Evolutionary conservation across 2,329 filamentous ascomycete species (phyloP).

Genomic region (Rutstroemia sp.): DNA sequence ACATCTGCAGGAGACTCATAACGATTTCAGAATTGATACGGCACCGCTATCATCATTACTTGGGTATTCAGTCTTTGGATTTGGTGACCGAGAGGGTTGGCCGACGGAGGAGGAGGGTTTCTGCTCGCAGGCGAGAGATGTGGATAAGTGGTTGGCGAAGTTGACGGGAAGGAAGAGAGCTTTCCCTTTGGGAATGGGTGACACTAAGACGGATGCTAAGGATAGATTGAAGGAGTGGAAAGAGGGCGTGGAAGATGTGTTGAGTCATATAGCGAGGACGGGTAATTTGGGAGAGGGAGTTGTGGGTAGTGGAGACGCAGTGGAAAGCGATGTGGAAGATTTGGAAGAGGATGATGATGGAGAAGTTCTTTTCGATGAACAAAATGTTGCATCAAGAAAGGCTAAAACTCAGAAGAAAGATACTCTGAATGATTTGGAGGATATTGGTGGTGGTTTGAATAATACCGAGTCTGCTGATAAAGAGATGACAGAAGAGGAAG

Average conservation of each 20-base stretch:
- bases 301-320: slow-evolving; percentile 71
- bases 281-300: slow-evolving; percentile 58
- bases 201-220: slow-evolving; percentile 68
- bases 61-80: slow-evolving; percentile 90
- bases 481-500: slow-evolving; percentile 16
- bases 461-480: slow-evolving; percentile 32
- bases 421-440: slow-evolving; percentile 72
- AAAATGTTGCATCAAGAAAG: slow-evolving; percentile 35
- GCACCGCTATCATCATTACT: slow-evolving; percentile 68
- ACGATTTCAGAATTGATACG: slow-evolving; percentile 95
- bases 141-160: slow-evolving; percentile 97
- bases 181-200: slow-evolving; percentile 81
- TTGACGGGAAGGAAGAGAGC: slow-evolving; percentile 79
- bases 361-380: slow-evolving; percentile 43
- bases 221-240: slow-evolving; percentile 70
- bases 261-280: slow-evolving; percentile 55
- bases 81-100: slow-evolving; percentile 89
- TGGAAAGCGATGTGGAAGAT: slow-evolving; percentile 78
- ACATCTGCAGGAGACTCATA: slow-evolving; percentile 84
- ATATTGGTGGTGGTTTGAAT: slow-evolving; percentile 62
- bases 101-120: slow-evolving; percentile 84
- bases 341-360: slow-evolving; percentile 46
- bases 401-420: slow-evolving; percentile 39
- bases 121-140: slow-evolving; percentile 83
- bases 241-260: slow-evolving; percentile 62